phyloP scores from a whole-genome alignment of 441 rosid genomes.

The Theobroma grandiflorum region DNA sequence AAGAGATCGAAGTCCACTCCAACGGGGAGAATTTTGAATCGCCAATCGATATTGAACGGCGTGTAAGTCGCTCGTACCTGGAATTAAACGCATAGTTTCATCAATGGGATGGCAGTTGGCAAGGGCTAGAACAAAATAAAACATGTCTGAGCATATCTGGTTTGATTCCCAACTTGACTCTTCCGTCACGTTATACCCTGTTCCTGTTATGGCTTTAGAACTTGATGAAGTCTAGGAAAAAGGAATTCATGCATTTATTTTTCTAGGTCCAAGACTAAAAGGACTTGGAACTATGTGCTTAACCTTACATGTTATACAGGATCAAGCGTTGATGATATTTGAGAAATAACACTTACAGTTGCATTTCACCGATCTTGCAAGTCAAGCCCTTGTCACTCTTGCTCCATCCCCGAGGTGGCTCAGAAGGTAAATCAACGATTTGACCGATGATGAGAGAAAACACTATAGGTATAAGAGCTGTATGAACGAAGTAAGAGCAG shows the following conservation, averaged over 20 bases:
- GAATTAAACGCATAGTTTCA: background rate
- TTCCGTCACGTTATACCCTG: too few relatives aligned
- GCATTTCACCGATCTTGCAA: constrained; percentile 42
- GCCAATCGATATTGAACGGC: constrained; percentile 31
- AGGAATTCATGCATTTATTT: background rate
- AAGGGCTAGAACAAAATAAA: background rate
- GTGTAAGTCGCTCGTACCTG: constrained; percentile 53
- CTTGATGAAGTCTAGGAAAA: too few relatives aligned
- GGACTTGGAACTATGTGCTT: too few relatives aligned
- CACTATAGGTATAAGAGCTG: constrained; percentile 52
- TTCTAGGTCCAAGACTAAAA: background rate
- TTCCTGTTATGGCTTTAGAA: too few relatives aligned
- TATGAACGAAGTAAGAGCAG: constrained; percentile 57
- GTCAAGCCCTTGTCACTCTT: constrained; percentile 33
- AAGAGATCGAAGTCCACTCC: constrained; percentile 67
- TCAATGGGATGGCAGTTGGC: background rate
- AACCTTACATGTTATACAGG: background rate
- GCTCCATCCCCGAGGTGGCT: constrained; percentile 42
- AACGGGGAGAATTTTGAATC: constrained; percentile 52
- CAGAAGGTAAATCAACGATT: constrained; percentile 30
- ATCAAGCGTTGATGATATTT: background rate
- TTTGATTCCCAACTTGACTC: too few relatives aligned
- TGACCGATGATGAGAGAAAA: constrained; percentile 64
- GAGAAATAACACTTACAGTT: constrained; percentile 42
- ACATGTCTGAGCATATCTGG: too few relatives aligned